Evolutionary conservation across 2,329 filamentous ascomycete species (phyloP).

Genomic region (Stachybotrys echinatus): DNA sequence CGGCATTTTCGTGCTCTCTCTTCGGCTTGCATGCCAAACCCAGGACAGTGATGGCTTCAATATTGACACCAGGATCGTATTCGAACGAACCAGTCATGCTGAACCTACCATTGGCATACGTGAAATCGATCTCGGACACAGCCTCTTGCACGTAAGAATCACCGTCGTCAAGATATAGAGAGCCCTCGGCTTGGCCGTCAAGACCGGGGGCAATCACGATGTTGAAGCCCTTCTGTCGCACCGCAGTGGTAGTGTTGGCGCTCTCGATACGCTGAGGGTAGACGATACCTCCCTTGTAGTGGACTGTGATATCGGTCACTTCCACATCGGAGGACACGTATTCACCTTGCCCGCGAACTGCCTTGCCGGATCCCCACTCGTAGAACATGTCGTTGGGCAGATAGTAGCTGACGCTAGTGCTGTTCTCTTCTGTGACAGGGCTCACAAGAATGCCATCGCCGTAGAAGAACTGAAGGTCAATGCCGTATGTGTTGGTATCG

Average conservation of each 20-base stretch:
- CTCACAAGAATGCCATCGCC: conserved; percentile 39
- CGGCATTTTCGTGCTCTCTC: conserved; percentile 6
- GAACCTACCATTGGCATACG: conserved; percentile 48
- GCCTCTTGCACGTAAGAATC: conserved; percentile 53
- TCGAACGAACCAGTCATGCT: conserved; percentile 47
- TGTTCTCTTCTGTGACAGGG: conserved; percentile 38
- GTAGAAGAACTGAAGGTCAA: conserved; percentile 45
- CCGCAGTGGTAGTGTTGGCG: conserved; percentile 57
- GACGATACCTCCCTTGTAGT: conserved; percentile 58
- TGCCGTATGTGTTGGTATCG: conserved; percentile 34
- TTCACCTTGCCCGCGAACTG: conserved; percentile 28
- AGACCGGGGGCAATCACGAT: conserved; percentile 60
- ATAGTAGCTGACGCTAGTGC: conserved; percentile 36
- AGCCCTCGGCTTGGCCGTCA: conserved; percentile 58
- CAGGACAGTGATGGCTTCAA: conserved; percentile 44
- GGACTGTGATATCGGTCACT: conserved; percentile 54
- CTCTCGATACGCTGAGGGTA: conserved; percentile 50
- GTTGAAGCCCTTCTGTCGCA: conserved; percentile 61
- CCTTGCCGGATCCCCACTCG: conserved; percentile 41
- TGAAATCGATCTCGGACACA: conserved; percentile 55
- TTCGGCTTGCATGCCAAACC: conserved; percentile 20
- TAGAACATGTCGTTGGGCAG: conserved; percentile 45
- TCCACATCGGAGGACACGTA: conserved; percentile 24
- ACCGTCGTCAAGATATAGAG: conserved; percentile 72
- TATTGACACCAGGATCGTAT: conserved; percentile 38